Base-by-base conservation (phyloP, 768 basidiomycete species). In the Rhizopogon vulgaris region DNA sequence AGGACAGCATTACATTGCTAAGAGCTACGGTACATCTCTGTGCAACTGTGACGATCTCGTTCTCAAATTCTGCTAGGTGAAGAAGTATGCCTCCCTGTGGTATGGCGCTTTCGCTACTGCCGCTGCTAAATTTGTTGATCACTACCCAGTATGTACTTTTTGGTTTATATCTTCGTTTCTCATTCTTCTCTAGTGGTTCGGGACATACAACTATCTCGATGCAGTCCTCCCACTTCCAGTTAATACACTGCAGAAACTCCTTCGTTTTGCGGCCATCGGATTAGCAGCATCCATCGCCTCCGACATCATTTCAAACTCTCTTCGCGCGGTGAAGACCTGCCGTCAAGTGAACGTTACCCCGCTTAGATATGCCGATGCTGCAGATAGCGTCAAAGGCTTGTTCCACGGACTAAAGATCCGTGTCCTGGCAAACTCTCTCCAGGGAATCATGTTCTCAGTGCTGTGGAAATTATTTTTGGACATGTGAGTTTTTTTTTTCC, bases 311-410 rank as follows among this genome's bases (percentile, higher is more conserved):
- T 90, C 87, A 40, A 97, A 97, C 71, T 91, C 87, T 5, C 73
- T 98, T 2, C 81, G 92, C 17, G 94, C 97, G 2, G 71, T 98
- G 63, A 98, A 97, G 78, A 97, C 95, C 0, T 97, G 95, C 69
- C 75, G 94, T 14, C 95, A 97, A 66, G 92, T 94, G 30, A 82
- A 93, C 63, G 84, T 86, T 54, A 81, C 80, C 5, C 78, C 82
- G 28, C 85, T 98, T 15, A 80, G 85, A 1, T 98, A 97, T 64
- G 50, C 75, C 3, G 81, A 84, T 46, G 89, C 92, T 1, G 93
- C 71, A 0, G 94, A 96, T 58, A 94, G 94, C 10, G 49, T 84
- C 15, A 62, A 64, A 22, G 94, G 92, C 4, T 68, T 98, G 27
- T 85, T 98, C 24, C 79, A 95, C 7, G 95, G 95, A 1, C 69